Evolutionary conservation across 2,329 filamentous ascomycete genomes (phyloP), one percentile per base, ranked within the genome.

Genomic region (Gremmenia infestans): DNA sequence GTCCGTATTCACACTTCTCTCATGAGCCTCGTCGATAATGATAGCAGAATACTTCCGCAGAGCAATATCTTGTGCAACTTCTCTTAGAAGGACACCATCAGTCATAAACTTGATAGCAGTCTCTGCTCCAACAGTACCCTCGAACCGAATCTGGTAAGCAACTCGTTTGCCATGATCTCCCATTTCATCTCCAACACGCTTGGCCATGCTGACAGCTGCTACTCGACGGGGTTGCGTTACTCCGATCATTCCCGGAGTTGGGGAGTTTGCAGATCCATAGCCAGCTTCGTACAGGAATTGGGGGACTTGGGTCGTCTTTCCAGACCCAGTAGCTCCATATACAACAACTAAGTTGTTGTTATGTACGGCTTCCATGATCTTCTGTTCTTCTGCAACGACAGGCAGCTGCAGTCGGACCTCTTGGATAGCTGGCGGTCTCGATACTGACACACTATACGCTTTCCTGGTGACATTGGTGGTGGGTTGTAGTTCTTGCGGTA

Each of bases 51-150:
- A 99, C 65, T 95, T 95, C 50, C 81, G 83, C 46, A 99, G 74
- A 0, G 90, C 81, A 67, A 97, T 91, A 69, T 99, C 94, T 62
- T 94, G 86, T 0, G 89, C 86, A 53, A 97, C 87, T 72, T 99
- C 94, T 55, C 94, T 86, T 9, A 99, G 80, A 57, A 99, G 77
- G 28, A 99, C 91, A 80, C 94, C 94, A 72, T 99, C 94, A 0
- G 94, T 99, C 92, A 99, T 97, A 74, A 97, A 99, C 71, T 99
- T 99, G 71, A 99, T 83, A 5, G 90, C 88, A 0, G 94, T 99
- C 52, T 91, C 87, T 28, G 85, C 78, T 49, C 85, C 83, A 1
- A 88, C 85, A 0, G 86, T 93, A 50, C 88, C 91, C 68, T 99
- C 94, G 63, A 97, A 99, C 23, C 95, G 88, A 65, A 99, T 97